Conservation (phyloP, 495 filamentous ascomycete species). For the Hypoxylon cercidicola region DNA sequence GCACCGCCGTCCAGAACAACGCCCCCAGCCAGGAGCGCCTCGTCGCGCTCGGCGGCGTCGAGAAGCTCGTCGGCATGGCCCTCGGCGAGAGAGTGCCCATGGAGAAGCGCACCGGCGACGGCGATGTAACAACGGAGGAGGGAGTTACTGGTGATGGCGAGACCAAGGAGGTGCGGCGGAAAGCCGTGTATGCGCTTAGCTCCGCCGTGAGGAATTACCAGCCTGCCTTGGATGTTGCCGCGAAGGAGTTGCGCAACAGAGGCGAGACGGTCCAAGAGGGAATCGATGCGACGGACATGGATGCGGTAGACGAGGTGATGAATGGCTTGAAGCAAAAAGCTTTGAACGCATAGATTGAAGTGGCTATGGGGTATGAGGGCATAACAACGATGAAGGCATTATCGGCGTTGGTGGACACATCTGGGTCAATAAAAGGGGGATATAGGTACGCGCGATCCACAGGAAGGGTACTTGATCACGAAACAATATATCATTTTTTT, state of each 20-base stretch:
- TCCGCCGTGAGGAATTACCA: constrained; percentile 87
- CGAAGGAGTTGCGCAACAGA: constrained; percentile 63
- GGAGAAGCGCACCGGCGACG: constrained; percentile 25
- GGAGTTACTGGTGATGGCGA: constrained; percentile 57
- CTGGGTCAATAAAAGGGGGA: constrained; percentile 22
- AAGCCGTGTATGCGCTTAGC: constrained; percentile 88
- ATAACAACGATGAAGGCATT: constrained; percentile 38
- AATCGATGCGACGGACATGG: constrained; percentile 85
- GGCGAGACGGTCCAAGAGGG: constrained; percentile 57
- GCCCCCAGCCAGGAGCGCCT: constrained; percentile 80
- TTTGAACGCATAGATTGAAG: constrained; percentile 31
- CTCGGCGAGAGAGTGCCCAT: constrained; percentile 47
- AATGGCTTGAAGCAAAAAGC: constrained; percentile 69
- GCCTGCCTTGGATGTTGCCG: constrained; percentile 73
- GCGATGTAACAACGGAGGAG: constrained; percentile 14
- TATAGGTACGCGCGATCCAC: constrained; percentile 19
- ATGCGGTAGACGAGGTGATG: constrained; percentile 79
- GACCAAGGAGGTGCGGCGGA: constrained; percentile 74
- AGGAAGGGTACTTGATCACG: constrained; percentile 3
- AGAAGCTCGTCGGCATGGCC: constrained; percentile 72
- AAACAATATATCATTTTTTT: constrained; percentile 3
- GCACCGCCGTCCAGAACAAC: constrained; percentile 97
- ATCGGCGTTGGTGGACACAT: constrained; percentile 48
- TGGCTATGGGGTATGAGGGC: constrained; percentile 5
- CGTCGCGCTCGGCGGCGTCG: constrained; percentile 74